phyloP scores from a whole-genome alignment of 2,329 filamentous ascomycete genomes.

The Delphinella strobiligena region DNA sequence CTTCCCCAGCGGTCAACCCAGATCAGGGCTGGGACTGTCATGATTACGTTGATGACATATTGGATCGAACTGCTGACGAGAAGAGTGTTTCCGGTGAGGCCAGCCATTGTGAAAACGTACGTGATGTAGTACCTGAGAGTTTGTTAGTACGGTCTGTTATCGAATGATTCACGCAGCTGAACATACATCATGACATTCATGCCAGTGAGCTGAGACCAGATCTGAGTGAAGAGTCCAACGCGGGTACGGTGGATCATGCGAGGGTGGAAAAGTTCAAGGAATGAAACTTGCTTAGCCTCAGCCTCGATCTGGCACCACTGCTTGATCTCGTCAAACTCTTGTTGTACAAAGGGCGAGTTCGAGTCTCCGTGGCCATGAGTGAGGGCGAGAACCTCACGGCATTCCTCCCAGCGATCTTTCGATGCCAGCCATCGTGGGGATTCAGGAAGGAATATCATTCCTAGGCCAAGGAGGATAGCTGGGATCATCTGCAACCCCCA shows the following conservation, averaged over 20 bases:
- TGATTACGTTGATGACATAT: slow-evolving; percentile 68
- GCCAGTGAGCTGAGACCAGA: slow-evolving; percentile 64
- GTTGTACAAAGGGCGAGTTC: slow-evolving; percentile 43
- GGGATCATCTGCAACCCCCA: slow-evolving; percentile 42
- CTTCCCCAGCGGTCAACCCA: slow-evolving; percentile 69
- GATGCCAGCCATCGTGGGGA: slow-evolving; percentile 36
- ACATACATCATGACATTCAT: slow-evolving; percentile 56
- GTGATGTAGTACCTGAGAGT: slow-evolving; percentile 18
- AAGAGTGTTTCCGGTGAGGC: slow-evolving; percentile 40
- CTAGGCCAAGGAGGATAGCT: slow-evolving; percentile 31
- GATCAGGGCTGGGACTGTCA: slow-evolving; percentile 65
- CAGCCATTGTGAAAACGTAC: slow-evolving; percentile 63
- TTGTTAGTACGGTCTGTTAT: slow-evolving; percentile 4
- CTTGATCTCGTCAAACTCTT: slow-evolving; percentile 61
- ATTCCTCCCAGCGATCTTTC: slow-evolving; percentile 34
- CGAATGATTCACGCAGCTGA: background rate
- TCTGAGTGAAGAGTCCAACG: slow-evolving; percentile 60
- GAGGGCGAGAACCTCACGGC: slow-evolving; percentile 27
- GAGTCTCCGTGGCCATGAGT: slow-evolving; percentile 28
- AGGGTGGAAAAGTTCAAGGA: slow-evolving; percentile 60
- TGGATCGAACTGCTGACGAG: slow-evolving; percentile 58
- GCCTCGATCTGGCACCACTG: slow-evolving; percentile 60
- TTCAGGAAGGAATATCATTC: slow-evolving; percentile 33
- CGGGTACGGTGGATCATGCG: slow-evolving; percentile 63
- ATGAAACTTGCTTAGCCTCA: slow-evolving; percentile 55